Evolutionary conservation across 2,329 filamentous ascomycete genomes (phyloP).

Genomic region (Botrytis sinoallii): DNA sequence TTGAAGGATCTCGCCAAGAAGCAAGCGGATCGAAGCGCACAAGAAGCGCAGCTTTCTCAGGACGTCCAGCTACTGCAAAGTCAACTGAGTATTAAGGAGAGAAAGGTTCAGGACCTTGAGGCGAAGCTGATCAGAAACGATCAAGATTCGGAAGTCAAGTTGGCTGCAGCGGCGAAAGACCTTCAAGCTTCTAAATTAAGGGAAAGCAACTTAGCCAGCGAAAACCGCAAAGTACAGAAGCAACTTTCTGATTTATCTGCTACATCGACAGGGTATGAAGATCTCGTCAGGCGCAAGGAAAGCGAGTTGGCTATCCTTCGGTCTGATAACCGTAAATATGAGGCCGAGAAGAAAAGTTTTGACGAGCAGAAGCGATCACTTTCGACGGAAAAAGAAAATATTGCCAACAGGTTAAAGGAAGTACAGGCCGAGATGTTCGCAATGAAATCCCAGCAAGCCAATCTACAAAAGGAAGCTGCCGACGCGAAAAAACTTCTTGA

Average conservation of each 20-base stretch:
- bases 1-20: conserved; percentile 67
- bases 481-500: conserved; percentile 86
- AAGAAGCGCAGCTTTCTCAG: conserved; percentile 73
- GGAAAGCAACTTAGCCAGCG: conserved; percentile 71
- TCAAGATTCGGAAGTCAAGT: conserved; percentile 83
- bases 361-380: conserved; percentile 76
- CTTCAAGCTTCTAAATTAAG: conserved; percentile 69
- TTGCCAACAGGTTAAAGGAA: conserved; percentile 72
- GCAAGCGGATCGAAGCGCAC: conserved; percentile 69
- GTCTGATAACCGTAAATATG: conserved; percentile 77
- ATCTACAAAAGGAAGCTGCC: conserved; percentile 82
- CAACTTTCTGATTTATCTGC: conserved; percentile 84
- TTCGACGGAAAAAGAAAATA: conserved; percentile 72
- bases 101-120: conserved; percentile 86
- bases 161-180: conserved; percentile 75
- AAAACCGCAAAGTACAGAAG: conserved; percentile 78
- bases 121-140: conserved; percentile 78
- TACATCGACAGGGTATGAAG: conserved; percentile 92
- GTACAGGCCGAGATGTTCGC: conserved; percentile 85
- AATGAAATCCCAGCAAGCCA: conserved; percentile 77
- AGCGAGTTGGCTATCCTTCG: conserved; percentile 85
- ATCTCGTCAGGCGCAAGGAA: conserved; percentile 88
- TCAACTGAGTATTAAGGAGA: conserved; percentile 82
- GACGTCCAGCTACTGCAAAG: conserved; percentile 91
- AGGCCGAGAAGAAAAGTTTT: conserved; percentile 73